Evolutionary conservation across 1,139 yeast species (phyloP).

Genomic region (Williopsis jadinii): DNA sequence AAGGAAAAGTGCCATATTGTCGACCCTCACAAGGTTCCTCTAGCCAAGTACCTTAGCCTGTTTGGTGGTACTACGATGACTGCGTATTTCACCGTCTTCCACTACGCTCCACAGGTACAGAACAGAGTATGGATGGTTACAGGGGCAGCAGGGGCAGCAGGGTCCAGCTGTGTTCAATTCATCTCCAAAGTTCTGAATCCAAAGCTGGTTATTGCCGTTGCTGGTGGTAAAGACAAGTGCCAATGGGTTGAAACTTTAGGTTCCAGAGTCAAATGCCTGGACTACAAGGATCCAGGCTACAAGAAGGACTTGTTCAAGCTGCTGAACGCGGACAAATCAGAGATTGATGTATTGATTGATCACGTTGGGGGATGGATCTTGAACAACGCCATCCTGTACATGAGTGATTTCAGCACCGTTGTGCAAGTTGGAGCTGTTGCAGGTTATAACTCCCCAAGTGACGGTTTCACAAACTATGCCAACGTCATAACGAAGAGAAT

Average conservation of each 20-base stretch:
- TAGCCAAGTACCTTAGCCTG: constrained; percentile 38
- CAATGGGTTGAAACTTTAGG: constrained; percentile 50
- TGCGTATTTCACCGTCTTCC: constrained; percentile 50
- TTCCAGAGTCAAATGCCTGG: constrained; percentile 43
- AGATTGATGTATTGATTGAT: constrained; percentile 45
- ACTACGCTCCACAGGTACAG: constrained; percentile 28
- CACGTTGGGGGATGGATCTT: constrained; percentile 61
- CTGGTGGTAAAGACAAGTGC: constrained; percentile 54
- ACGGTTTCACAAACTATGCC: constrained; percentile 18
- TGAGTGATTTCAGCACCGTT: constrained; percentile 38
- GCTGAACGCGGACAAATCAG: constrained; percentile 32
- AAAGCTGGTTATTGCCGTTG: constrained; percentile 52
- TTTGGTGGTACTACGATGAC: constrained; percentile 57
- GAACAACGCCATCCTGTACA: constrained; percentile 36
- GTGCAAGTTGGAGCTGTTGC: constrained; percentile 60
- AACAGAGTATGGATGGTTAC: constrained; percentile 44
- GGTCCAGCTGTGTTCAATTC: constrained; percentile 53
- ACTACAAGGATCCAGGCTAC: constrained; percentile 45
- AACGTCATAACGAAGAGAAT: constrained; percentile 17
- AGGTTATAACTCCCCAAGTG: constrained; percentile 38
- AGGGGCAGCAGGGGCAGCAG: constrained; percentile 71
- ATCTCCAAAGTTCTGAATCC: constrained; percentile 50
- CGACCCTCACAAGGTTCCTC: constrained; percentile 28
- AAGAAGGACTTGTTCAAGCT: constrained; percentile 36
- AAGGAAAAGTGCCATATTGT: constrained; percentile 12